A percentile compares a stretch with the other conserved stretches of the same genome.
These are phyloP conservation scores for Candida suzukii DNA, from an alignment of 805 yeast genomes.

Conservation along the genomic window DNA sequence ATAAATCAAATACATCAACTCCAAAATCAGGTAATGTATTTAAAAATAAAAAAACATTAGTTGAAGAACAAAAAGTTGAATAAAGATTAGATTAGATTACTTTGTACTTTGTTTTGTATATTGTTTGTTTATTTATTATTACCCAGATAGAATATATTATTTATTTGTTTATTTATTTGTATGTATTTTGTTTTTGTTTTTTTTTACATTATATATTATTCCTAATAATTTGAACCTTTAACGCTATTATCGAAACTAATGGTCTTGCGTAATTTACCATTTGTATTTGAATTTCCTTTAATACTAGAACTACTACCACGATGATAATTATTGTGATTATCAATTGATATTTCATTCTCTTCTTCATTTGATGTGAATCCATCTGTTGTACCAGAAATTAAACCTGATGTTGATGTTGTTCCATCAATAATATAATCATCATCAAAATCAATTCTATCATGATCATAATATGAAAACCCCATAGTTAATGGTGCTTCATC, in stretches of 20 bases:
- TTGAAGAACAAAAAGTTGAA: no score
- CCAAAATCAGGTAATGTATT: conserved; percentile 1
- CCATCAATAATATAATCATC: no score
- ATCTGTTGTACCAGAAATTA: not conserved
- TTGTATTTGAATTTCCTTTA: not conserved
- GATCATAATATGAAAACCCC: conserved; percentile 2
- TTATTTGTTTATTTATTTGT: not conserved
- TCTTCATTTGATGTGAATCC: not conserved
- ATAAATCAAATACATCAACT: not conserved
- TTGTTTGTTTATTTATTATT: no score
- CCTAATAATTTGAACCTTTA: not conserved
- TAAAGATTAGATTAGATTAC: no score
- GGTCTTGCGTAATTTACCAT: not conserved
- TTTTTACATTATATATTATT: not conserved
- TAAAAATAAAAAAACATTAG: not conserved
- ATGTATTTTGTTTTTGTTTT: not conserved
- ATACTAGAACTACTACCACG: not conserved
- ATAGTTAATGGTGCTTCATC: not conserved
- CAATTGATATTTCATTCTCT: not conserved
- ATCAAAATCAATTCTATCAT: not conserved
- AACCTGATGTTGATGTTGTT: no score
- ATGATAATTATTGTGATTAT: not conserved
- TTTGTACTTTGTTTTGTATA: no score
- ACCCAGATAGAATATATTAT: no score
- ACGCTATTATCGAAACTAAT: not conserved